These are phyloP conservation scores for Luvunga scandens DNA, from an alignment of 345 rosid genomes.

Conservation along the genomic window DNA sequence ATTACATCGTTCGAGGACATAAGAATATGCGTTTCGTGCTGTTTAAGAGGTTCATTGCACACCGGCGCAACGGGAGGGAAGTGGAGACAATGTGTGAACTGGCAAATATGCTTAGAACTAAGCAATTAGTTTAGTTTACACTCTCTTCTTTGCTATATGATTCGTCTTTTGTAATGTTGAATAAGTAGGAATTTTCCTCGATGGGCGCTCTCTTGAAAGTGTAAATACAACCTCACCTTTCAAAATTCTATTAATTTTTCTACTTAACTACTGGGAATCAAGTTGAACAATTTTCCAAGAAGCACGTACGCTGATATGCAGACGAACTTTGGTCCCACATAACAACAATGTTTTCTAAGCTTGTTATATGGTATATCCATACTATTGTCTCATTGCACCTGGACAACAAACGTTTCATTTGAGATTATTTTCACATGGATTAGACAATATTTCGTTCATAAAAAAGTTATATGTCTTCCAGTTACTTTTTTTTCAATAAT, in stretches of 20 bases:
- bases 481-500: neutral
- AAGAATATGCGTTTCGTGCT: neutral
- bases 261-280: neutral
- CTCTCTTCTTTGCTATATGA: neutral
- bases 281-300: neutral
- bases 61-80: neutral
- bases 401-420: no score
- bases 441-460: no score
- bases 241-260: no score
- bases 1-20: neutral
- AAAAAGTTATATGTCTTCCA: neutral
- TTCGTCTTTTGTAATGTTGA: no score
- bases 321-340: neutral
- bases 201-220: neutral
- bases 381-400: neutral
- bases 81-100: neutral
- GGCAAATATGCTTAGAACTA: neutral
- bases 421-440: no score
- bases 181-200: neutral
- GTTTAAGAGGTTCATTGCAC: neutral
- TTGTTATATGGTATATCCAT: neutral
- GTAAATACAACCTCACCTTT: no score
- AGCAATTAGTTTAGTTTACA: neutral
- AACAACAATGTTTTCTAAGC: neutral
- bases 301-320: neutral